Percentiles rank a stretch among this genome's conserved stretches.
Conservation (phyloP, 345 rosid species). For the Camelina neglecta region DNA sequence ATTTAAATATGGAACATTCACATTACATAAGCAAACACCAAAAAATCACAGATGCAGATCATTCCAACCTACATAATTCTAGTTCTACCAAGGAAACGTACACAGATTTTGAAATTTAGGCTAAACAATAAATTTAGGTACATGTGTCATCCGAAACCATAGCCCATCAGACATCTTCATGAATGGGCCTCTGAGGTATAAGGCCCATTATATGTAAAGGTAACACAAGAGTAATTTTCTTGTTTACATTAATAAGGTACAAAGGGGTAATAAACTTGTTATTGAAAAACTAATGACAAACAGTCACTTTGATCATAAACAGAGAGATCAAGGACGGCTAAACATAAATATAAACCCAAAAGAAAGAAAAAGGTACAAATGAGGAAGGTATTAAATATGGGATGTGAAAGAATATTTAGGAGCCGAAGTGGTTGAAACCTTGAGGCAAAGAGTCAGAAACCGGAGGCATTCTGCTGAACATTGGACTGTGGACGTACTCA, state of each 20-base stretch:
- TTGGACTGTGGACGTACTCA: constrained; percentile 78
- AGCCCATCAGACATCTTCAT: constrained; percentile 13
- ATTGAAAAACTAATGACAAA: constrained; percentile 36
- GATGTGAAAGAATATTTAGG: constrained; percentile 45
- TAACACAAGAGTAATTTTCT: neutral
- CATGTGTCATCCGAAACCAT: neutral
- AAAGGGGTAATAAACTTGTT: constrained; percentile 19
- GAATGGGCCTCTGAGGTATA: constrained; percentile 15
- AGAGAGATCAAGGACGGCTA: constrained; percentile 44
- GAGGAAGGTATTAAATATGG: constrained; percentile 23
- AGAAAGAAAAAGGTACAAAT: constrained; percentile 7
- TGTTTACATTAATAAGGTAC: constrained; percentile 21
- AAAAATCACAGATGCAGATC: neutral
- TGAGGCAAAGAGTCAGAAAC: constrained; percentile 70
- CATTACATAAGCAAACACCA: constrained; percentile 20
- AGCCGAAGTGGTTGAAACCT: constrained; percentile 58
- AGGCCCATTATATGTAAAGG: constrained; percentile 23
- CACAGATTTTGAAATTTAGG: neutral
- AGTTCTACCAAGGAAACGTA: neutral
- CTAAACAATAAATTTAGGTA: neutral
- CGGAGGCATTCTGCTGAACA: constrained; percentile 87
- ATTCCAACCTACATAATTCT: neutral
- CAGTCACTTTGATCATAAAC: constrained; percentile 46
- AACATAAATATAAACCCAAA: neutral
- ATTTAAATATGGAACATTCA: constrained; percentile 13